phyloP scores from a whole-genome alignment of 768 basidiomycete species.

The Mycena kentingensis region DNA sequence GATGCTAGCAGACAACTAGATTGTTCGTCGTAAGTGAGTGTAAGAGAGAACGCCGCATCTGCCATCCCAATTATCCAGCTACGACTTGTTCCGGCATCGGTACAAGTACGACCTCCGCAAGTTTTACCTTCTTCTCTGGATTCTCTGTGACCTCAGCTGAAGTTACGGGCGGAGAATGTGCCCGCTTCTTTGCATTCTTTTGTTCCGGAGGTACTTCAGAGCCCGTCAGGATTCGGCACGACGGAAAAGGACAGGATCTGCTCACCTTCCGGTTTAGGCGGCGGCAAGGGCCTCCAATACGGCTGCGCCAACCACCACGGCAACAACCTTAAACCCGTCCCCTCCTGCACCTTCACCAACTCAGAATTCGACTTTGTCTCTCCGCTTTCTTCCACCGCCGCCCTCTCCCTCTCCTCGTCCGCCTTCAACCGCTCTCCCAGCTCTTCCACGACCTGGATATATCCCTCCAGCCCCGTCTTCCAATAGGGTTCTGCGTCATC shows the following conservation, averaged over 20 bases:
- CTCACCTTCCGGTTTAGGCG: constrained; percentile 6
- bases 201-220: not conserved
- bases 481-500: constrained; percentile 9
- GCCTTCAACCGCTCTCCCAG: constrained; percentile 62
- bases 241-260: not conserved
- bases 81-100: no score
- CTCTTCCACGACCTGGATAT: constrained; percentile 57
- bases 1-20: no score
- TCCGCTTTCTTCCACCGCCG: constrained; percentile 41
- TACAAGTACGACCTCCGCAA: no score
- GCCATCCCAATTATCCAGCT: no score
- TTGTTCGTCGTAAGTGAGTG: no score
- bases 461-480: constrained; percentile 41
- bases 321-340: constrained; percentile 49
- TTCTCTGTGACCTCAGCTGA: not conserved
- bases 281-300: constrained; percentile 52
- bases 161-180: not conserved
- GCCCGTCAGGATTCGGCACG: not conserved
- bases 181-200: constrained; percentile 9
- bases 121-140: constrained; percentile 16
- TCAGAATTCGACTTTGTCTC: constrained; percentile 33
- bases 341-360: constrained; percentile 43
- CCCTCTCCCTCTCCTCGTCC: constrained; percentile 49
- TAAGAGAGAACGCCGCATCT: no score
- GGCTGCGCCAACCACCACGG: constrained; percentile 62